phyloP scores from a whole-genome alignment of 2,329 filamentous ascomycete species.

The Aspergillus fumigatus region DNA sequence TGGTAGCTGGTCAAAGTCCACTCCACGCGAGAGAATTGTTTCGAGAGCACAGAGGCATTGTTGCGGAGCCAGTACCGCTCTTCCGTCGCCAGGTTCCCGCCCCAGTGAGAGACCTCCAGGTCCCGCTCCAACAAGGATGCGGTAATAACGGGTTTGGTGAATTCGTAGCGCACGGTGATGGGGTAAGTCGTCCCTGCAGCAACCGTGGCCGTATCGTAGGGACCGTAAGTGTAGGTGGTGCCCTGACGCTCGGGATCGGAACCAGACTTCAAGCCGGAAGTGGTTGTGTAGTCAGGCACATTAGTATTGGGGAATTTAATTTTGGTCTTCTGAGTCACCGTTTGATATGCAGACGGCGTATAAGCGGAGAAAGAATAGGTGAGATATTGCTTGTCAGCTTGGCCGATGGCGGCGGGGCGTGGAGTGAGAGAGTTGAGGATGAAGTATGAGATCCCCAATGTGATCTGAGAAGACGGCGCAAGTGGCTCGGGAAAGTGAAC shows the following conservation, averaged over 20 bases:
- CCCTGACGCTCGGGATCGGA: constrained; percentile 77
- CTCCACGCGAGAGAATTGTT: constrained; percentile 70
- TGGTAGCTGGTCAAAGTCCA: constrained; percentile 71
- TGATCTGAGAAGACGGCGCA: constrained; percentile 71
- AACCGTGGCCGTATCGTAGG: constrained; percentile 66
- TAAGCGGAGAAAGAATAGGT: constrained; percentile 83
- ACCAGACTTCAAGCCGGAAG: constrained; percentile 57
- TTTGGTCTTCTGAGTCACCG: constrained; percentile 93
- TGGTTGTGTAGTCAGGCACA: constrained; percentile 78
- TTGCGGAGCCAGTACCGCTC: constrained; percentile 88
- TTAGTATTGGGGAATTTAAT: constrained; percentile 77
- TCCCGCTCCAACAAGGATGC: constrained; percentile 78
- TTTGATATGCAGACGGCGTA: constrained; percentile 75
- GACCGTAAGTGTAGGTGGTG: constrained; percentile 81
- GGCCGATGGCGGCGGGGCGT: constrained; percentile 75
- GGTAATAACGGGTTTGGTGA: constrained; percentile 84
- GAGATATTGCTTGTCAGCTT: constrained; percentile 82
- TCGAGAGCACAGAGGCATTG: constrained; percentile 71
- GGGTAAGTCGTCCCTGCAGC: constrained; percentile 71
- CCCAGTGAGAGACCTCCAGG: constrained; percentile 96
- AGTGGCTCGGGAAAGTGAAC: constrained; percentile 75
- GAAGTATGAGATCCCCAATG: constrained; percentile 80
- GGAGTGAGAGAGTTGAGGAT: constrained; percentile 73
- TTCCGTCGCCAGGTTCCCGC: constrained; percentile 91
- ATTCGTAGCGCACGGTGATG: constrained; percentile 84